These are phyloP conservation scores for Crithidia acanthocephali DNA, from an alignment of 208 protist genomes.

Conservation along the genomic window DNA sequence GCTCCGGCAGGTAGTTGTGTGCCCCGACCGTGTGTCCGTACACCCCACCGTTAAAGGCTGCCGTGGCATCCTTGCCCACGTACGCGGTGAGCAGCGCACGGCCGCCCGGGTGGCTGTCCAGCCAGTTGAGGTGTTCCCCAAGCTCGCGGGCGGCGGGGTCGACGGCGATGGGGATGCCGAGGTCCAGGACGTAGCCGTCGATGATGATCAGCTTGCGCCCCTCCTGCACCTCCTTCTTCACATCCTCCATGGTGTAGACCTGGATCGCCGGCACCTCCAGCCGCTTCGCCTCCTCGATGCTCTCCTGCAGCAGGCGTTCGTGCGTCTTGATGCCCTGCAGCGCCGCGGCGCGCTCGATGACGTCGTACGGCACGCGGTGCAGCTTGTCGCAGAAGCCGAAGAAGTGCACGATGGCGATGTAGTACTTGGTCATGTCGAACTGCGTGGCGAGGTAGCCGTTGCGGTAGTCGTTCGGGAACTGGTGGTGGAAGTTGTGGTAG, in stretches of 20 bases:
- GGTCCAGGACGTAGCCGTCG: slow-evolving; percentile 64
- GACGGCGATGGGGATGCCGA: slow-evolving; percentile 51
- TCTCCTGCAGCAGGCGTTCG: slow-evolving; percentile 32
- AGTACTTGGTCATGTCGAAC: slow-evolving; percentile 88
- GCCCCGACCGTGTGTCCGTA: slow-evolving; percentile 72
- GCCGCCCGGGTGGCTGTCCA: slow-evolving; percentile 74
- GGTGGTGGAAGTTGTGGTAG: slow-evolving; percentile 94
- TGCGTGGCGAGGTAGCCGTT: slow-evolving; percentile 82
- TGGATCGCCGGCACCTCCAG: slow-evolving; percentile 37
- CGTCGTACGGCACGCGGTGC: slow-evolving; percentile 44
- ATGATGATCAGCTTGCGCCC: slow-evolving; percentile 70
- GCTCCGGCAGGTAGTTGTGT: slow-evolving; percentile 61
- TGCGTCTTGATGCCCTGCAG: slow-evolving; percentile 39
- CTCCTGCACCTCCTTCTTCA: slow-evolving; percentile 48
- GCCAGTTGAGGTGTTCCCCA: slow-evolving; percentile 62
- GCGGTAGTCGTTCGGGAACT: slow-evolving; percentile 90
- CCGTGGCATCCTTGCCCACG: slow-evolving; percentile 80
- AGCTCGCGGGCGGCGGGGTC: slow-evolving; percentile 51
- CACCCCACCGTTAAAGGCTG: slow-evolving; percentile 67
- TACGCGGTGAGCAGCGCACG: slow-evolving; percentile 62
- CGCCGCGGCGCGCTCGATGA: slow-evolving; percentile 43
- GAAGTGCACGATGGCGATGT: slow-evolving; percentile 53
- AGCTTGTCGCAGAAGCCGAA: slow-evolving; percentile 71
- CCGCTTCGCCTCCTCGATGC: slow-evolving; percentile 33
- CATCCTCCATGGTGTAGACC: slow-evolving; percentile 61